Evolutionary conservation across 352 stramenopile species (phyloP).

Genomic region (Phytophthora fragariae): DNA sequence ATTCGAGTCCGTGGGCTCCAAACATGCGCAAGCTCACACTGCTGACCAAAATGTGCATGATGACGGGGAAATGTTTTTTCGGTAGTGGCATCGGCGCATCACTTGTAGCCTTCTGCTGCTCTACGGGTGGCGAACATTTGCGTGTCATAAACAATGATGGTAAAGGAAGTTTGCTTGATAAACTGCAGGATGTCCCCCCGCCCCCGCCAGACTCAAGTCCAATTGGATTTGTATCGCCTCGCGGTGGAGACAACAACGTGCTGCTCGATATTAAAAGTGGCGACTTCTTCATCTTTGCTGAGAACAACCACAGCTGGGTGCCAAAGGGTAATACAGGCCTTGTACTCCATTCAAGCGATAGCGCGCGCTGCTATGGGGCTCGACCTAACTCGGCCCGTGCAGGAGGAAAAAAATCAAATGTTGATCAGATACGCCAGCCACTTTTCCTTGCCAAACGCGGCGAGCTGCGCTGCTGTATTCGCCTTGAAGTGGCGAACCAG

Average conservation of each 20-base stretch:
- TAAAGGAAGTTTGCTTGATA: slow-evolving; percentile 54
- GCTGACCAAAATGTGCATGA: slow-evolving; percentile 89
- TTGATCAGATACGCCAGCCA: slow-evolving; percentile 44
- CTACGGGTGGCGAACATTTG: slow-evolving; percentile 70
- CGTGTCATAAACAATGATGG: slow-evolving; percentile 72
- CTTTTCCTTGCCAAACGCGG: slow-evolving; percentile 63
- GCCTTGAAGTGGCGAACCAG: slow-evolving; percentile 62
- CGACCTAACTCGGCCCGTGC: slow-evolving; percentile 70
- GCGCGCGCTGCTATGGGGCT: slow-evolving; percentile 59
- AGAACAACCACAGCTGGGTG: slow-evolving; percentile 48
- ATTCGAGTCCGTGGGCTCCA: slow-evolving; percentile 66
- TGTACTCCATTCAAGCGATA: slow-evolving; percentile 72
- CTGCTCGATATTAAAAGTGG: slow-evolving; percentile 76
- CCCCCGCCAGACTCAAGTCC: slow-evolving; percentile 27
- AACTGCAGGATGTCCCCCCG: slow-evolving; percentile 49
- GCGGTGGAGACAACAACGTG: slow-evolving; percentile 41
- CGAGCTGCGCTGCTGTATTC: slow-evolving; percentile 71
- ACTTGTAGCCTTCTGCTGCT: slow-evolving; percentile 74
- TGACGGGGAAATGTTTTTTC: slow-evolving; percentile 88
- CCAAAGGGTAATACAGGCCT: slow-evolving; percentile 84
- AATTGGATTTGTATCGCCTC: slow-evolving; percentile 28
- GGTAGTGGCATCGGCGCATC: slow-evolving; percentile 64
- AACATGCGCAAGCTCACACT: slow-evolving; percentile 68
- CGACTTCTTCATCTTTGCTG: slow-evolving; percentile 71
- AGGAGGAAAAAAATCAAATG: slow-evolving; percentile 53